Evolutionary conservation across 805 yeast genomes (phyloP).

Genomic region (Kazachstania viticola): DNA sequence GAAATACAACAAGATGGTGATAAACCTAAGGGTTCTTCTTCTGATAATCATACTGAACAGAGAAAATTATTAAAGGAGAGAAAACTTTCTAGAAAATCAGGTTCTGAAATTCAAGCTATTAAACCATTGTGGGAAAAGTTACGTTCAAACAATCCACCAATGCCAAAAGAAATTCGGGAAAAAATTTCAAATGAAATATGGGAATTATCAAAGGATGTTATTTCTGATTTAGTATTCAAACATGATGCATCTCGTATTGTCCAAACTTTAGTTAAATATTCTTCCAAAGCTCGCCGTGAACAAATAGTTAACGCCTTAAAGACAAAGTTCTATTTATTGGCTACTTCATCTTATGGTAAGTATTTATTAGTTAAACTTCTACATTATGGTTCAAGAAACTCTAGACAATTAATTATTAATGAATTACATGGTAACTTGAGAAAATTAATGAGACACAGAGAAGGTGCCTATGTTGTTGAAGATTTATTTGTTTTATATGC

Average conservation of each 20-base stretch:
- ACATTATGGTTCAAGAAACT: conserved; percentile 82
- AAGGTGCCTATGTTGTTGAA: conserved; percentile 96
- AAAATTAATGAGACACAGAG: conserved; percentile 90
- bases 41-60: conserved; percentile 65
- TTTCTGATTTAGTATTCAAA: conserved; percentile 78
- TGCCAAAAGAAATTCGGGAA: conserved; percentile 66
- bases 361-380: conserved; percentile 77
- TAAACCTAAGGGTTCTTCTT: conserved; percentile 19
- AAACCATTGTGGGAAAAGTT: conserved; percentile 85
- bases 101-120: conserved; percentile 71
- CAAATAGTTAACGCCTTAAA: conserved; percentile 54
- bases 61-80: conserved; percentile 67
- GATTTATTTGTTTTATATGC: conserved; percentile 82
- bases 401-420: conserved; percentile 61
- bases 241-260: conserved; percentile 96
- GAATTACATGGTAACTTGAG: conserved; percentile 87
- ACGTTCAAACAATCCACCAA: conserved; percentile 72
- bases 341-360: conserved; percentile 90
- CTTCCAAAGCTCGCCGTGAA: conserved; percentile 68
- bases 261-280: conserved; percentile 83
- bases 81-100: conserved; percentile 79
- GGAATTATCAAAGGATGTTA: conserved; percentile 65
- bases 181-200: conserved; percentile 75
- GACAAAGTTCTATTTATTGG: conserved; percentile 68
- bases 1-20: conserved; percentile 20